Evolutionary conservation across 2,329 filamentous ascomycete species (phyloP).

Genomic region (Colletotrichum sp.): DNA sequence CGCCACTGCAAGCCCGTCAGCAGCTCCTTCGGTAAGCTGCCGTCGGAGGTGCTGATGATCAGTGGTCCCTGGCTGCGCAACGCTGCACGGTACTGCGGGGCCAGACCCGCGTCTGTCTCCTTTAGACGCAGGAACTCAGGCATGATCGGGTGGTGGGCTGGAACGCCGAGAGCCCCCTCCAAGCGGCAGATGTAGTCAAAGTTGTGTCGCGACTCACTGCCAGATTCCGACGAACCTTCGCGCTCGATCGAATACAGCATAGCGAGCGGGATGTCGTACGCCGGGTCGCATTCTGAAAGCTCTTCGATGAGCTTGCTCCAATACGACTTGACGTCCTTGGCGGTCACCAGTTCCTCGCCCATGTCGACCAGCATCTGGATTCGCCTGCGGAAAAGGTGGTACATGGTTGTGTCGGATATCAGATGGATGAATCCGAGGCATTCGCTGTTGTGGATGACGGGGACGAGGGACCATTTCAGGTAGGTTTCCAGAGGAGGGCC

Average conservation of each 20-base stretch:
- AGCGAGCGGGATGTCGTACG: conserved; percentile 55
- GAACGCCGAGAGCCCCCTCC: conserved; percentile 52
- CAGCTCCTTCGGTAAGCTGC: conserved; percentile 61
- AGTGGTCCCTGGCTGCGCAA: conserved; percentile 41
- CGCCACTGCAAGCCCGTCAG: conserved; percentile 65
- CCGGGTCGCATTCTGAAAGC: conserved; percentile 45
- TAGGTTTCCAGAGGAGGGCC: conserved; percentile 51
- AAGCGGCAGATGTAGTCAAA: conserved; percentile 42
- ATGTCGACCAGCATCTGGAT: conserved; percentile 55
- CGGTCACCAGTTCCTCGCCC: conserved; percentile 47
- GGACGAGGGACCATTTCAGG: conserved; percentile 52
- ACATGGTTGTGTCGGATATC: conserved; percentile 50
- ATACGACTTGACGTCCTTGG: conserved; percentile 50
- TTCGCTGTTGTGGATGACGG: conserved; percentile 46
- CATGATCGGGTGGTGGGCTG: conserved; percentile 45
- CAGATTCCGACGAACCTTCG: conserved; percentile 32
- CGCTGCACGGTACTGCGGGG: conserved; percentile 43
- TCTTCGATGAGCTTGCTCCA: conserved; percentile 51
- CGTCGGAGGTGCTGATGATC: conserved; percentile 46
- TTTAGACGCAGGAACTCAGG: conserved; percentile 41
- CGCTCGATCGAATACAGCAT: conserved; percentile 55
- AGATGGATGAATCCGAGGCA: conserved; percentile 53
- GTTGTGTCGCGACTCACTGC: conserved; percentile 29
- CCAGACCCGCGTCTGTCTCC: conserved; percentile 40
- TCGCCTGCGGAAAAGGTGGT: conserved; percentile 52